These are phyloP conservation scores for Lactarius trivialis DNA, from an alignment of 768 basidiomycete species.

Conservation along the genomic window DNA sequence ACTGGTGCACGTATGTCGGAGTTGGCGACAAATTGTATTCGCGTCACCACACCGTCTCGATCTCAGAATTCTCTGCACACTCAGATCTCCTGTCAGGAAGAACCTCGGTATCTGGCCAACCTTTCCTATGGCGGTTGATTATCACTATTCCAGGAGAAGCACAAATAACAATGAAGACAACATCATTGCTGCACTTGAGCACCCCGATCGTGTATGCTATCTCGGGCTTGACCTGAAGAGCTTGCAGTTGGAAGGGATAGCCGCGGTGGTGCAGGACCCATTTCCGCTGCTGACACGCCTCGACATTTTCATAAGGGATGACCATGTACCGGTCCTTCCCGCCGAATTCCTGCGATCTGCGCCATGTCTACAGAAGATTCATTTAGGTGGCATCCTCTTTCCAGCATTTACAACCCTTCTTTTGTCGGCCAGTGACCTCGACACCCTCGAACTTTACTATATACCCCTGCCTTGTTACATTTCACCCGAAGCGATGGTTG, in stretches of 20 bases:
- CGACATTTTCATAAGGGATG: background rate
- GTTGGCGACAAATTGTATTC: background rate
- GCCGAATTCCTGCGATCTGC: background rate
- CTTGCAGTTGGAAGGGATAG: background rate
- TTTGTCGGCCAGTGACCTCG: background rate
- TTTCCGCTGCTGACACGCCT: background rate
- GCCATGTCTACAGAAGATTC: background rate
- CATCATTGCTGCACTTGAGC: background rate
- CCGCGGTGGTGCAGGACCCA: background rate
- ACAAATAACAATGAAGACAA: background rate
- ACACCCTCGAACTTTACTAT: accelerated
- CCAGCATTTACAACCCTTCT: background rate
- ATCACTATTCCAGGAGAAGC: background rate
- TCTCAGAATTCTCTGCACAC: background rate
- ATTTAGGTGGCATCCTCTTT: background rate
- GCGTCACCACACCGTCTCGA: background rate
- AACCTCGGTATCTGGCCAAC: background rate
- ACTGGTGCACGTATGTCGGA: background rate
- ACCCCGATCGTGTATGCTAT: background rate
- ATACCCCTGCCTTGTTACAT: background rate
- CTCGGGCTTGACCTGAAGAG: background rate
- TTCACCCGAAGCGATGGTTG: background rate
- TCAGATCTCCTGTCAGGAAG: background rate
- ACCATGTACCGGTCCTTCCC: background rate
- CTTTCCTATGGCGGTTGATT: background rate